phyloP scores from a whole-genome alignment of 805 yeast species.

The Ogataea saltuana region DNA sequence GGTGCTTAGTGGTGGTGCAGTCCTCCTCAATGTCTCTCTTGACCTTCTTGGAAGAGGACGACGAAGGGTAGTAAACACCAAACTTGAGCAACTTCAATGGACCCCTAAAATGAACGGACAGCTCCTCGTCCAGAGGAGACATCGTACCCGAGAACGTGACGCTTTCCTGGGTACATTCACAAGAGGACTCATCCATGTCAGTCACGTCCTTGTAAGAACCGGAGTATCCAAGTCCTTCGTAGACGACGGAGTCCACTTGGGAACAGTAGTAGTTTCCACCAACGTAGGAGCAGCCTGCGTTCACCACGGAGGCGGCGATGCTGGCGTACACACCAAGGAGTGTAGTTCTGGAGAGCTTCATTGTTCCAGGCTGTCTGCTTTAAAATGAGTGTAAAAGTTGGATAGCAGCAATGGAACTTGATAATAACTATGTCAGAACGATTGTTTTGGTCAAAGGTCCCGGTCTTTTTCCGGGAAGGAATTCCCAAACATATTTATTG shows the following conservation, averaged over 20 bases:
- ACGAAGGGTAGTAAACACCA: constrained; percentile 80
- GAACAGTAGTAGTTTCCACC: constrained; percentile 86
- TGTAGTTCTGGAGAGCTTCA: constrained; percentile 26
- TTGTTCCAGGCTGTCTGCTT: constrained; percentile 11
- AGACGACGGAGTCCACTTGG: constrained; percentile 53
- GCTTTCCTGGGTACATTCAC: constrained; percentile 65
- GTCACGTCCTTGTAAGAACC: constrained; percentile 79
- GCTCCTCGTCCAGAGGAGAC: constrained; percentile 83
- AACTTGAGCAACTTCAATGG: constrained; percentile 79
- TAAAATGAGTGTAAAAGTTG: constrained; percentile 15
- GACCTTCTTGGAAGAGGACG: constrained; percentile 40
- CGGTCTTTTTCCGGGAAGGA: background rate
- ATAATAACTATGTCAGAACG: background rate
- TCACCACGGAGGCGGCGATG: constrained; percentile 20
- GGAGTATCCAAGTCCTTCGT: constrained; percentile 75
- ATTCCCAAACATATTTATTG: constrained; percentile 5
- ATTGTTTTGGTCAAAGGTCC: background rate
- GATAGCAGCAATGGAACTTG: constrained; percentile 3
- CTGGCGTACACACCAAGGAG: constrained; percentile 27
- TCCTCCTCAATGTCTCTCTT: constrained; percentile 43
- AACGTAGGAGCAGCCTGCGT: constrained; percentile 37
- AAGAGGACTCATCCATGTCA: constrained; percentile 58
- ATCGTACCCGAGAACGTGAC: constrained; percentile 66
- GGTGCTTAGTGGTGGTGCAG: constrained; percentile 45
- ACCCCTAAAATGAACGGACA: constrained; percentile 89